A percentile compares a stretch with the other conserved stretches of the same genome.
phyloP scores from a whole-genome alignment of 768 basidiomycete species.

The Asterophora lycoperdoides region DNA sequence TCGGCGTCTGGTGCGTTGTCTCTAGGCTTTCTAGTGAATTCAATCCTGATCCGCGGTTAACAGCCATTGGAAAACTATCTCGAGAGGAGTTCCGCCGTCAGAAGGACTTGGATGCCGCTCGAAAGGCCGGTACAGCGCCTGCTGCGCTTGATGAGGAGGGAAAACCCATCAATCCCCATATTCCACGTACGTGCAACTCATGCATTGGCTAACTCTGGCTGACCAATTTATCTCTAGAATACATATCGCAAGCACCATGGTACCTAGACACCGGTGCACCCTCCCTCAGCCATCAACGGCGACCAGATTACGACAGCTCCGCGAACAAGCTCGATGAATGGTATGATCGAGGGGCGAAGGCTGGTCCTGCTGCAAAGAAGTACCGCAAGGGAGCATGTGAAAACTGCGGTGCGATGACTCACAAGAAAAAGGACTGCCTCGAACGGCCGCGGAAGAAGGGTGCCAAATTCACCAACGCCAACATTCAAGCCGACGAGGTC shows the following conservation, averaged over 20 bases:
- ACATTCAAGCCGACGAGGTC: conserved; percentile 90
- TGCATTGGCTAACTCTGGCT: neutral
- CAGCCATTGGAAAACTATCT: conserved; percentile 78
- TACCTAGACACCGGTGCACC: conserved; percentile 94
- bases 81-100: conserved; percentile 92
- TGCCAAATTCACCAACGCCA: conserved; percentile 85
- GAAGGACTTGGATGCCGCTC: conserved; percentile 96
- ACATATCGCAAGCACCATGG: conserved; percentile 99
- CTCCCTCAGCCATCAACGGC: conserved; percentile 91
- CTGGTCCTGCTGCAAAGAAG: conserved; percentile 92
- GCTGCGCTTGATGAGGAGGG: conserved; percentile 95
- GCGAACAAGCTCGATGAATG: conserved; percentile 77
- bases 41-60: conserved; percentile 11
- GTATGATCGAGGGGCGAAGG: conserved; percentile 84
- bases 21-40: neutral
- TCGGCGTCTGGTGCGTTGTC: conserved; percentile 35
- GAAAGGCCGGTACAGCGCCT: conserved; percentile 97
- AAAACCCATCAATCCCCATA: conserved; percentile 95
- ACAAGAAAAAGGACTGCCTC: conserved; percentile 86
- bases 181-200: conserved; percentile 71
- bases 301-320: conserved; percentile 56
- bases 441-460: conserved; percentile 96
- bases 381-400: conserved; percentile 98
- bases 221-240: conserved; percentile 53
- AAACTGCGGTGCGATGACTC: conserved; percentile 97